Evolutionary conservation across 2,329 filamentous ascomycete species (phyloP), one percentile per base, ranked within the genome.

Genomic region (Conoideocrella luteorostrata): DNA sequence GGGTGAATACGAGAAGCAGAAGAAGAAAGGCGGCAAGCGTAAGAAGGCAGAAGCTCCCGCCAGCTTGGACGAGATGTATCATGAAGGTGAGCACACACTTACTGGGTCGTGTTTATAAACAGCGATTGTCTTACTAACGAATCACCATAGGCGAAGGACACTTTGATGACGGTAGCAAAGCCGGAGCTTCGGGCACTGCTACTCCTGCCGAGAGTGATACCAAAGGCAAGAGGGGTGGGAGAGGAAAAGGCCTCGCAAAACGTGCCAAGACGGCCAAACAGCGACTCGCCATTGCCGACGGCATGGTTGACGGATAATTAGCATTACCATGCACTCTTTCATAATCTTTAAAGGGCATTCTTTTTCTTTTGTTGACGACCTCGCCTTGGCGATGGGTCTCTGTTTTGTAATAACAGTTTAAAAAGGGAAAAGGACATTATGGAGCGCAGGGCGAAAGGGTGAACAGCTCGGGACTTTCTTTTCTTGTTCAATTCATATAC

Each of bases 1-100:
- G 50, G 86, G 86, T 49, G 80, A 80, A 57, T 66, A 71, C 15
- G 77, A 81, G 32, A 84, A 82, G 67, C 66, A 72, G 52, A 81
- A 80, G 69, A 81, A 78, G 66, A 80, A 77, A 46, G 76, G 75
- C 29, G 66, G 67, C 17, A 71, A 66, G 50, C 80, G 79, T 62
- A 67, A 74, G 46, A 80, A 80, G 48, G 70, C 68, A 33, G 71
- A 71, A 47, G 69, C 64, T 30, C 64, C 70, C 33, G 77, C 78
- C 56, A 91, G 85, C 58, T 69, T 97, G 65, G 93, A 97, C 63
- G 91, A 96, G 61, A 89, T 98, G 87, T 98, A 98, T 69, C 93
- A 98, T 63, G 93, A 98, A 76, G 93, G 93, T 95, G 65, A 40
- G 42, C 17, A 12, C 21, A 82, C 87, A 17, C 4, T 30, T 26